Percentiles rank a stretch among this genome's conserved stretches.
These are phyloP conservation scores for Boletus fagicola DNA, from an alignment of 768 basidiomycete species.

Conservation along the genomic window DNA sequence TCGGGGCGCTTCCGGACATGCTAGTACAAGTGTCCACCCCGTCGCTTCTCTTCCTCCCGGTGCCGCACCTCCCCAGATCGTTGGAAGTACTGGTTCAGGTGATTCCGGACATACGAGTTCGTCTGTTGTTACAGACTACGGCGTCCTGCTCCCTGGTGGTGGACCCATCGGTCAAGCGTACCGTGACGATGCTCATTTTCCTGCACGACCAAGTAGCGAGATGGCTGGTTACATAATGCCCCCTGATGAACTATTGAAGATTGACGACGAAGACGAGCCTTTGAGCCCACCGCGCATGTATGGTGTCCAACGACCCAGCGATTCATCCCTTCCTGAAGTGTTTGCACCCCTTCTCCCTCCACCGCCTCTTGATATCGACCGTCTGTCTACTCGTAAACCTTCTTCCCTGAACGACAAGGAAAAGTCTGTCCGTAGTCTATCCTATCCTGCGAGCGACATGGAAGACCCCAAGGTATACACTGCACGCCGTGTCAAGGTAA, in stretches of 20 bases:
- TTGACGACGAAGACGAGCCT: constrained; percentile 35
- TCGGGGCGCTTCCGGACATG: constrained; percentile 17
- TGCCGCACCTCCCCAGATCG: constrained; percentile 33
- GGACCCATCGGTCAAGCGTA: constrained; percentile 36
- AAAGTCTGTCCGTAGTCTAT: constrained; percentile 33
- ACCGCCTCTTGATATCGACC: constrained; percentile 36
- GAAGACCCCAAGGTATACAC: constrained; percentile 35
- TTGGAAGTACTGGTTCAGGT: constrained; percentile 41
- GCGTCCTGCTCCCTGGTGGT: constrained; percentile 31
- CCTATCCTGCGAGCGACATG: constrained; percentile 34
- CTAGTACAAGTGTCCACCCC: constrained; percentile 15
- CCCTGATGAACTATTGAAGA: constrained; percentile 35
- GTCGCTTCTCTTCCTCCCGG: constrained; percentile 32
- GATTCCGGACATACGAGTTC: constrained; percentile 41
- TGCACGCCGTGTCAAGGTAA: constrained; percentile 41
- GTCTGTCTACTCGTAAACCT: constrained; percentile 23
- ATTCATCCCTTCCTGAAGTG: constrained; percentile 27
- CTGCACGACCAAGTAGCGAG: constrained; percentile 33
- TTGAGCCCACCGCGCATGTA: constrained; percentile 31
- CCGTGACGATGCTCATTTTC: constrained; percentile 21
- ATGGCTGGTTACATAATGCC: constrained; percentile 36
- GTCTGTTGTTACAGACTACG: constrained; percentile 39
- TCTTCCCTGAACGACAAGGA: constrained; percentile 34
- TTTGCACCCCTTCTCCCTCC: constrained; percentile 40
- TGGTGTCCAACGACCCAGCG: constrained; percentile 18